Base-by-base conservation (phyloP, 805 yeast species). In the Schwanniomyces vanrijiae region DNA sequence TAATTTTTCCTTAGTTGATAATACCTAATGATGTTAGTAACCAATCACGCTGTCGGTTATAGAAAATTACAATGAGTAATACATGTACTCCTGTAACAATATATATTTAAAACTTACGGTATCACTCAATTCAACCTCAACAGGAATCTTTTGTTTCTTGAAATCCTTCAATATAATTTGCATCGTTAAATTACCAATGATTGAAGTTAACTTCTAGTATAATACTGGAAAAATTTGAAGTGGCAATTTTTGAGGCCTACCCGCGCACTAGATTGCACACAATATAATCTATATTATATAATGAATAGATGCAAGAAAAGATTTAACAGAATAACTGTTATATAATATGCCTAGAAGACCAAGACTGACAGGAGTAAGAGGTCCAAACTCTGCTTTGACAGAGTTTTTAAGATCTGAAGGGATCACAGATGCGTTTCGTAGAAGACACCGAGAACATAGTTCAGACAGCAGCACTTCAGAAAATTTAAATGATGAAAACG, bases 351-450 rank as follows among this genome's bases (percentile, higher is more conserved):
- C 34, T 29, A 61, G 44, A 49, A 61, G 43, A 41, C 40, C 16
- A 52, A 44, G 21, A 50, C 44, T 3, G 13, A 49, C 56, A 10
- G 62, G 63, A 26, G 75, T 73, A 10, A 57, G 71, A 35, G 88
- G 86, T 5, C 88, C 96, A 39, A 89, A 88, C 69, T 86, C 95
- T 55, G 97, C 97, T 0, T 72, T 91, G 54, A 91, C 97, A 0
- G 94, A 88, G 65, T 91, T 91, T 59, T 75, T 91, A 50, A 75
- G 90, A 42, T 89, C 86, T 47, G 96, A 90, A 65, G 97, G 97
- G 29, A 91, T 91, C 67, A 86, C 96, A 1, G 90, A 83, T 47
- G 83, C 81, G 37, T 90, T 90, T 61, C 75, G 90, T 59, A 69
- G 63, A 48, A 43, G 53, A 42, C 29, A 43, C 53, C 11, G 50